Evolutionary conservation across 495 filamentous ascomycete genomes (phyloP).

Genomic region (Zalerion maritima): DNA sequence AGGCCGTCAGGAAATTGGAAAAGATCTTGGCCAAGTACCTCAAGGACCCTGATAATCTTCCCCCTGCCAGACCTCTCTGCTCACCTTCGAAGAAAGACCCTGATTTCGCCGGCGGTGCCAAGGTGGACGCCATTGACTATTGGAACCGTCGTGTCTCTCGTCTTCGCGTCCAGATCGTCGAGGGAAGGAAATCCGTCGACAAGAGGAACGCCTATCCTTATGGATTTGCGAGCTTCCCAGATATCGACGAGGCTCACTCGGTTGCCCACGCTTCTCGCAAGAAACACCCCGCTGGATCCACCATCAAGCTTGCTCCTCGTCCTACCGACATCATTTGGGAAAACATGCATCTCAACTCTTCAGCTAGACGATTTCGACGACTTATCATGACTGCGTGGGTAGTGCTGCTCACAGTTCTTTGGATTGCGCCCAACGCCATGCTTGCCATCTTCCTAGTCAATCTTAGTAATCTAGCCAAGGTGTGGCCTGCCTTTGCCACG

Average conservation of each 20-base stretch:
- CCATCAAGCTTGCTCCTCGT: constrained; percentile 61
- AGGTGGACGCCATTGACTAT: constrained; percentile 90
- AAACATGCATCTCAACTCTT: constrained; percentile 59
- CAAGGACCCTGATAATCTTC: constrained; percentile 69
- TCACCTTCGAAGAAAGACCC: constrained; percentile 59
- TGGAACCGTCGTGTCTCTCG: constrained; percentile 70
- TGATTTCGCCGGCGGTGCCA: constrained; percentile 42
- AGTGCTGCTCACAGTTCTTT: constrained; percentile 63
- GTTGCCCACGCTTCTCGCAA: constrained; percentile 69
- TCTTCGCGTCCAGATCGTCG: constrained; percentile 71
- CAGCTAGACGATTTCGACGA: constrained; percentile 51
- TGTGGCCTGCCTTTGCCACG: constrained; percentile 64
- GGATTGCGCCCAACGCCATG: constrained; percentile 87
- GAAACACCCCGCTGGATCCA: constrained; percentile 70
- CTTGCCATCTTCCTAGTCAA: constrained; percentile 90
- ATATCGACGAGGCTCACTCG: constrained; percentile 73
- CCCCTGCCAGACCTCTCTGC: constrained; percentile 63
- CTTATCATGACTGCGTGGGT: constrained; percentile 78
- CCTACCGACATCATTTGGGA: constrained; percentile 95
- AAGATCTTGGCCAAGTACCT: constrained; percentile 76
- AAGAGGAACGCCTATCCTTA: constrained; percentile 76
- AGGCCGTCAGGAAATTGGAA: constrained; percentile 69
- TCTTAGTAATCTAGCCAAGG: constrained; percentile 56
- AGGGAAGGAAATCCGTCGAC: constrained; percentile 67
- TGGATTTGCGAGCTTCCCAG: constrained; percentile 87